A percentile compares a stretch with the other conserved stretches of the same genome.
Conservation (phyloP, 2,329 filamentous ascomycete genomes). For the Microthyrium microscopicum region DNA sequence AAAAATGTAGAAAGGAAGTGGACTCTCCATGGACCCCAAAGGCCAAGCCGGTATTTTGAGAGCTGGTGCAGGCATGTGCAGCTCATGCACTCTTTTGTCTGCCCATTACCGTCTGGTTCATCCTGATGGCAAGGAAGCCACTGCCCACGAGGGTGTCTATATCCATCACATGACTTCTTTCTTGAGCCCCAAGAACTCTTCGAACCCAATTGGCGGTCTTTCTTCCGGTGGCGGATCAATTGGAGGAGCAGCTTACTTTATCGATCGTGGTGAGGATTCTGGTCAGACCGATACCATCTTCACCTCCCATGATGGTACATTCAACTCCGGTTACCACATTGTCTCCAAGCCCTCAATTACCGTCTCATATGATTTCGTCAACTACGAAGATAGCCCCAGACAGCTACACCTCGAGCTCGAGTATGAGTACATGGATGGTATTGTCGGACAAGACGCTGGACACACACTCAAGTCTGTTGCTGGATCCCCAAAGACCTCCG, state of each 20-base stretch:
- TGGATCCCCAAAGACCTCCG: slow-evolving; percentile 1
- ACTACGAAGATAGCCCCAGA: slow-evolving; percentile 1
- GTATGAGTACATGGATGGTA: slow-evolving; percentile 6
- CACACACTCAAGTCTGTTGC: slow-evolving; percentile 4
- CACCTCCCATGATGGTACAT: not conserved
- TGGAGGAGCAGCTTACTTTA: slow-evolving; percentile 6
- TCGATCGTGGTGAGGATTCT: slow-evolving; percentile 7
- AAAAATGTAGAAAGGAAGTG: not conserved
- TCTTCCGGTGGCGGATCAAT: not conserved
- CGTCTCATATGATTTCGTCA: slow-evolving; percentile 5
- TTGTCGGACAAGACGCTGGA: slow-evolving; percentile 1
- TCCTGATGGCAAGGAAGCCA: slow-evolving; percentile 3
- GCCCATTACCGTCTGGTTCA: slow-evolving; percentile 3
- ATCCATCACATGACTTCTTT: slow-evolving; percentile 5
- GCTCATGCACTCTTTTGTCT: slow-evolving; percentile 4
- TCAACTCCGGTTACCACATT: slow-evolving; percentile 4
- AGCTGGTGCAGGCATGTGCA: slow-evolving; percentile 3
- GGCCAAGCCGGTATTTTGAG: not conserved
- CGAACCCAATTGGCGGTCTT: slow-evolving; percentile 1
- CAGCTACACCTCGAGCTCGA: slow-evolving; percentile 5
- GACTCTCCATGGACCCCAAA: slow-evolving; percentile 5
- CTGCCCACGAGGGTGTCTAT: slow-evolving; percentile 1
- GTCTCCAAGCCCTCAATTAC: not conserved
- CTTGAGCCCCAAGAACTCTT: slow-evolving; percentile 1
- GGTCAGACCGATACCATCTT: slow-evolving; percentile 5